phyloP scores from a whole-genome alignment of 345 rosid species.

The Salix arbutifolia region DNA sequence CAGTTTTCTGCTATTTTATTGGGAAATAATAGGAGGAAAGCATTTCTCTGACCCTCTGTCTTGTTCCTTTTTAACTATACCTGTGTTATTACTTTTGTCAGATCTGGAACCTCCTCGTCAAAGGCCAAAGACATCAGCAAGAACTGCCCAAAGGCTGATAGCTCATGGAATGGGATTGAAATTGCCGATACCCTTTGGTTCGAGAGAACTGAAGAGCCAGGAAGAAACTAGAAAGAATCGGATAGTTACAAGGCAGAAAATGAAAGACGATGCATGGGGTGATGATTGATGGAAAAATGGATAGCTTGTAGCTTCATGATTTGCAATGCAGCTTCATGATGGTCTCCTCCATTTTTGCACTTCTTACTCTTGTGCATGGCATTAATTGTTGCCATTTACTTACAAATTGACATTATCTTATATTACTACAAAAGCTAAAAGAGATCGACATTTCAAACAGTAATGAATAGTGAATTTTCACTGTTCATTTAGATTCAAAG shows the following conservation, averaged over 20 bases:
- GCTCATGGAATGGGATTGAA: conserved; percentile 92
- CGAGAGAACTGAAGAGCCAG: conserved; percentile 61
- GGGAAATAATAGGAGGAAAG: neutral
- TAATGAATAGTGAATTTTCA: too few relatives aligned
- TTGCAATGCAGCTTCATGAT: too few relatives aligned
- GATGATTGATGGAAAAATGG: conserved; percentile 7
- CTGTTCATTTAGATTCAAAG: too few relatives aligned
- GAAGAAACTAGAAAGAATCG: conserved; percentile 85
- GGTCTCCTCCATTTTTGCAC: too few relatives aligned
- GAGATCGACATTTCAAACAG: too few relatives aligned
- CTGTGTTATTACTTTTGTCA: conserved; percentile 19
- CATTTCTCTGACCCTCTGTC: neutral
- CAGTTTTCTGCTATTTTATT: neutral
- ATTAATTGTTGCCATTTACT: too few relatives aligned
- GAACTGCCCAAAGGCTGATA: conserved; percentile 87
- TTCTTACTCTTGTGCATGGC: too few relatives aligned
- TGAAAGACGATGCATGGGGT: conserved; percentile 93
- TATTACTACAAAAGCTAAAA: too few relatives aligned
- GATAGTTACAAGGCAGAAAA: conserved; percentile 65
- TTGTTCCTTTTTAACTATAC: neutral
- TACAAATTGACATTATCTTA: too few relatives aligned
- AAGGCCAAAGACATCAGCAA: conserved; percentile 84
- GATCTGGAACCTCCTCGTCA: conserved; percentile 87
- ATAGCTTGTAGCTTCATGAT: too few relatives aligned
- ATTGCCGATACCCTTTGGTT: conserved; percentile 56